Percentiles rank a stretch among this genome's conserved stretches.
These are phyloP conservation scores for Calcarisporium arbuscula DNA, from an alignment of 2,329 filamentous ascomycete species.

Conservation along the genomic window DNA sequence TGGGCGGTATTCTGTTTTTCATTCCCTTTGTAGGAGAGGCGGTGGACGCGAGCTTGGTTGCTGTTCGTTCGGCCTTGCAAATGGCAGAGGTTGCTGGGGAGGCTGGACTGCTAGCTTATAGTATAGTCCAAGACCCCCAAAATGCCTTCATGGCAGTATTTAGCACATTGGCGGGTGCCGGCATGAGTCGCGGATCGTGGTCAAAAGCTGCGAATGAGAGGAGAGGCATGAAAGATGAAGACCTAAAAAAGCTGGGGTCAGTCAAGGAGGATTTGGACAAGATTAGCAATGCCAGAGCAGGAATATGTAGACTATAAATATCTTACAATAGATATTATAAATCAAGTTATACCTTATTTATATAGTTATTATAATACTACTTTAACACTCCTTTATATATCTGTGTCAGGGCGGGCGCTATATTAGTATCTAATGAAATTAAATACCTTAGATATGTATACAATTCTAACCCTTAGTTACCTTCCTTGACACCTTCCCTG, in stretches of 20 bases:
- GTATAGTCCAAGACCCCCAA: conserved; percentile 18
- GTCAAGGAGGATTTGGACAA: conserved; percentile 11
- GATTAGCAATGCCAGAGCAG: conserved; percentile 7
- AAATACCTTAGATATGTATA: too few relatives aligned
- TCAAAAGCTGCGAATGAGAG: conserved; percentile 10
- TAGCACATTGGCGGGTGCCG: conserved; percentile 11
- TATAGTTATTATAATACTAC: too few relatives aligned
- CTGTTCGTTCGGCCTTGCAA: conserved; percentile 10
- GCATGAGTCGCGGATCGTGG: conserved; percentile 6
- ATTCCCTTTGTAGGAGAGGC: conserved; percentile 45
- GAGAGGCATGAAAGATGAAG: conserved; percentile 9
- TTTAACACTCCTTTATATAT: too few relatives aligned
- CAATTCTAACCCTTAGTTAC: too few relatives aligned
- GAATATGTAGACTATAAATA: conserved; percentile 1
- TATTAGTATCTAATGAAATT: too few relatives aligned
- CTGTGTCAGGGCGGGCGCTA: too few relatives aligned
- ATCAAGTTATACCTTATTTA: too few relatives aligned
- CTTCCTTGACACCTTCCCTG: too few relatives aligned
- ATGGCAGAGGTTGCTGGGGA: conserved; percentile 16
- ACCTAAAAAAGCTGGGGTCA: conserved; percentile 10
- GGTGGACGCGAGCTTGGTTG: conserved; percentile 13
- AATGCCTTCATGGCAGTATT: conserved; percentile 21
- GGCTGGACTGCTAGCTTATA: conserved; percentile 14
- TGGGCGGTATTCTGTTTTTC: conserved; percentile 41
- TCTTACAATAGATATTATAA: not conserved